These are phyloP conservation scores for Diospyros kaki DNA, from an alignment of 148 eudicot genomes.

Conservation along the genomic window DNA sequence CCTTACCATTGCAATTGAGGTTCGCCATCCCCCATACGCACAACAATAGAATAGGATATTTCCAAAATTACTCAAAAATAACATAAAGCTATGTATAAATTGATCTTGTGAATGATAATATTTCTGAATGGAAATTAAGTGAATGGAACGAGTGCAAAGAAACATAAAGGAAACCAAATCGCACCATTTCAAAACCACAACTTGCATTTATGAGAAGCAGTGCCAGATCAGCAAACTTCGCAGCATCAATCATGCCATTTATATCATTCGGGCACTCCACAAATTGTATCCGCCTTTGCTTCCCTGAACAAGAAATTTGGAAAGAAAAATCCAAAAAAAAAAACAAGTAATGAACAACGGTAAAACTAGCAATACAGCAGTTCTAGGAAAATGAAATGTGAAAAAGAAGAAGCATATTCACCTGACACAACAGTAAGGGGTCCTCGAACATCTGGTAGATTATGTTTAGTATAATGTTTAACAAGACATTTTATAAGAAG, in stretches of 20 bases:
- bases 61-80: neutral
- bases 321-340: neutral
- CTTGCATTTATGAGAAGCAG: slow-evolving; percentile 88
- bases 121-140: neutral
- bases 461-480: slow-evolving; percentile 87
- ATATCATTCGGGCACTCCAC: slow-evolving; percentile 98
- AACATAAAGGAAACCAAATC: slow-evolving; percentile 8
- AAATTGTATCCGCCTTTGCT: slow-evolving; percentile 85
- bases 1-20: neutral
- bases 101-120: neutral
- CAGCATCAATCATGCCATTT: slow-evolving; percentile 93
- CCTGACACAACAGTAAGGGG: slow-evolving; percentile 92
- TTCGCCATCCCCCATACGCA: neutral
- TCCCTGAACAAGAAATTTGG: slow-evolving; percentile 37
- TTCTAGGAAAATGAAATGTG: neutral
- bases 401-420: slow-evolving; percentile 13
- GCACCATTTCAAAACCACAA: slow-evolving; percentile 98
- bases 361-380: neutral
- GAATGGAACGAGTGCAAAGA: neutral
- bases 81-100: neutral
- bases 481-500: slow-evolving; percentile 78
- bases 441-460: slow-evolving; percentile 81
- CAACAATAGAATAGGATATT: neutral
- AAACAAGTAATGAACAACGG: neutral
- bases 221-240: slow-evolving; percentile 89